Percentiles rank a stretch among this genome's conserved stretches.
phyloP scores from a whole-genome alignment of 2,329 filamentous ascomycete species.

The Nemania abortiva region DNA sequence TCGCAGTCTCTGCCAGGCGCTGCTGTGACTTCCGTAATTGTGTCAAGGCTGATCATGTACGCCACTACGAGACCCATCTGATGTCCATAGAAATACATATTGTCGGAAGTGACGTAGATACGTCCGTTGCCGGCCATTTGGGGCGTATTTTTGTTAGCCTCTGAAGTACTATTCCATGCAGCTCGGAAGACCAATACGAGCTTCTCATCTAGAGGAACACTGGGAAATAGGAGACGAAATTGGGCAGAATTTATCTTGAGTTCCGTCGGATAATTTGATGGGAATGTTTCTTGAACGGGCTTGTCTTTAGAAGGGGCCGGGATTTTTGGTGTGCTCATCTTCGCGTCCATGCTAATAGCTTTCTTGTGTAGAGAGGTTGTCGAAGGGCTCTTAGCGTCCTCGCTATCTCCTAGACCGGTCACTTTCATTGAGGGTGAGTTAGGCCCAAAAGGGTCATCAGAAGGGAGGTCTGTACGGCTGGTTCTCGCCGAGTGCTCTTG shows the following conservation, averaged over 20 bases:
- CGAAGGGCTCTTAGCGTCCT: constrained; percentile 46
- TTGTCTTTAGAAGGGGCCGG: constrained; percentile 50
- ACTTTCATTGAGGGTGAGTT: constrained; percentile 53
- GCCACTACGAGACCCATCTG: constrained; percentile 91
- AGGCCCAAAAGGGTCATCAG: constrained; percentile 55
- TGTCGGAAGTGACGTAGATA: constrained; percentile 86
- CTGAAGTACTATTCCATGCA: constrained; percentile 75
- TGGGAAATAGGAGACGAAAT: constrained; percentile 91
- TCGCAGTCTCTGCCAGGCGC: constrained; percentile 92
- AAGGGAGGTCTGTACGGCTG: constrained; percentile 40
- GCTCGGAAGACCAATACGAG: constrained; percentile 92
- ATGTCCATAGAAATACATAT: constrained; percentile 97
- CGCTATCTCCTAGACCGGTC: constrained; percentile 45
- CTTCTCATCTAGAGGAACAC: constrained; percentile 80
- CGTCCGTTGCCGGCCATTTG: constrained; percentile 76
- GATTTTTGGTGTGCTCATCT: constrained; percentile 46
- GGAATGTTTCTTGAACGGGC: constrained; percentile 69
- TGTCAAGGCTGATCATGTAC: constrained; percentile 79
- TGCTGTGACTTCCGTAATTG: constrained; percentile 88
- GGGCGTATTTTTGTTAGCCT: constrained; percentile 57
- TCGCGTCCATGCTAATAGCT: constrained; percentile 59
- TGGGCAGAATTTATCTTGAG: constrained; percentile 90
- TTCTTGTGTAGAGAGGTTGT: constrained; percentile 55
- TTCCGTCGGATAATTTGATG: constrained; percentile 81
- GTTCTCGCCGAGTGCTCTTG: constrained; percentile 46